Evolutionary conservation across 2,329 filamentous ascomycete species (phyloP), one percentile per base, ranked within the genome.

Genomic region (Fusarium heterosporum): DNA sequence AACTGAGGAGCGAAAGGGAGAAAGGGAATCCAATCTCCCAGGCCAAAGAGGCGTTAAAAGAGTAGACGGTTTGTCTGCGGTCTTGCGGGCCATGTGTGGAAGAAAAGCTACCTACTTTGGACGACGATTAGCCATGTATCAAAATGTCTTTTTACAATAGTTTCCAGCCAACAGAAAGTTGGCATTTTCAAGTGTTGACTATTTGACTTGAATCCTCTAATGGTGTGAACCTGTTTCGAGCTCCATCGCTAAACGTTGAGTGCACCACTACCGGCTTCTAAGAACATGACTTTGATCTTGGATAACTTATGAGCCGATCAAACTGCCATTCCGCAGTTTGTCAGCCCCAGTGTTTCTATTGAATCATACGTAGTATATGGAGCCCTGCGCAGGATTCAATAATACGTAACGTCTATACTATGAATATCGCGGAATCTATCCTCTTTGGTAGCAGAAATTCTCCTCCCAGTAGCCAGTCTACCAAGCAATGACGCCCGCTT

Each of bases 41-140:
- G 70, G 63, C 70, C 66, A 62, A 68, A 59, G 66, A 64, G 71
- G 71, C 71, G 71, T 73, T 73, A 64, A 70, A 56, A 72, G 50
- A 69, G 71, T 69, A 66, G 68, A 73, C 43, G 64, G 61, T 69
- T 73, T 72, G 60, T 61, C 66, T 67, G 56, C 59, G 67, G 67
- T 61, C 70, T 72, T 71, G 51, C 53, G 61, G 54, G 60, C 64
- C 66, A 61, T 67, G 65, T 73, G 72, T 73, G 69, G 59, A 68
- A 69, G 70, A 72, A 71, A 72, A 61, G 61, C 70, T 70, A 64
- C 63, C 70, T 60, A 68, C 45, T 63, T 63, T 64, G 60, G 69
- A 69, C 61, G 66, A 72, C 70, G 60, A 70, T 73, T 57, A 71
- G 67, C 61, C 70, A 73, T 74, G 72, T 74, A 74, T 68, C 72